Base-by-base conservation (phyloP, 306 rosid species). In the Prunus mume region DNA sequence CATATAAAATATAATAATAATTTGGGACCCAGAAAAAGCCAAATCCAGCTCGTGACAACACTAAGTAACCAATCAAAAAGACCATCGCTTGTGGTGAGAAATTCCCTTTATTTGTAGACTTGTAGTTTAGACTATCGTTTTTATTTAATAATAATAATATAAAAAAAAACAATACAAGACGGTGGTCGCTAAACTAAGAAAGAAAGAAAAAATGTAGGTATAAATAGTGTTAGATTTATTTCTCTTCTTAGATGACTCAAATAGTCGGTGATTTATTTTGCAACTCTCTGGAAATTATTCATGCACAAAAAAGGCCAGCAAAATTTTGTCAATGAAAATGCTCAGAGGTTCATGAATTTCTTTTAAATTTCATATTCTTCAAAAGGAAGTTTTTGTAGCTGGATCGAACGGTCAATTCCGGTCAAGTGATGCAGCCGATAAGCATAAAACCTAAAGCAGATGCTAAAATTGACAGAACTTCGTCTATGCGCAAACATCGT, bases 51-150 rank as follows among this genome's bases (percentile, higher is more conserved):
- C 7, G 2, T 60, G 32, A 28, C 65, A 60, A 60, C 65, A 24
- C 65, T 24, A 60, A 12, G 3, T 60, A 56, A 20, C 9, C 43
- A 6, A 6, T 38, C 7, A 1, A 38, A 38, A 38, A 8, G 9
- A 38, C 9, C 1, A 1, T 38, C 43, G 9, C 43, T 38, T 38
- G 43, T 38, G 8, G 43, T 38, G 43, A 7, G 43, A 6, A 38
- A 6, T 2, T 0, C 10, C 2, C 9, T 38, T 9, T 38, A 0
- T 9, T 38, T 38, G 0, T 38, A 7, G 9, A 7, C 2, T 38
- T 38, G 9, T 38, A 38, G 2, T 38, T 38, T 7, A 0, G 43
- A 38, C 0, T 34, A 6, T 34, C 1, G 8, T 7, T 34, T 34
- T 0, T 34, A 34, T 34, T 34, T 34, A 4, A 2, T 11, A 46